Evolutionary conservation across 176 grass and related monocot species (phyloP).

Genomic region (Musa itinerans): DNA sequence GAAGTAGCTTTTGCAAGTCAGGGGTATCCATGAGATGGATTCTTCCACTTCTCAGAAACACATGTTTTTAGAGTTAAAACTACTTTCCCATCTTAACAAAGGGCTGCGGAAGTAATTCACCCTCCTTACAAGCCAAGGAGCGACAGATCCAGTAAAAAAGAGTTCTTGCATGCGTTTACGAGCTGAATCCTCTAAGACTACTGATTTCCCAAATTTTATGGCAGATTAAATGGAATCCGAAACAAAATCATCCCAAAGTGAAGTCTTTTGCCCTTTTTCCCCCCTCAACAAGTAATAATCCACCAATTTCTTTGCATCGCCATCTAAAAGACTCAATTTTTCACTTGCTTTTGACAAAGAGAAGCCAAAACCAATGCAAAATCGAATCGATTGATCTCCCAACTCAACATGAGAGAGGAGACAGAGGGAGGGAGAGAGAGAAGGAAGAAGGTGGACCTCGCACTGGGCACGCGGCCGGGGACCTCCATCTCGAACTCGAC

Average conservation of each 20-base stretch:
- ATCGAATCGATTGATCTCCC: too few species aligned
- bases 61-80: neutral
- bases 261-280: too few species aligned
- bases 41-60: neutral
- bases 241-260: too few species aligned
- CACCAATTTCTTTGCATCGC: neutral
- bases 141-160: neutral
- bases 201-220: neutral
- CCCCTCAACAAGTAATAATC: neutral
- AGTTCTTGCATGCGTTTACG: neutral
- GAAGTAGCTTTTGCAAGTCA: neutral
- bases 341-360: neutral
- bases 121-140: too few species aligned
- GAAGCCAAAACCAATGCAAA: too few species aligned
- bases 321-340: neutral
- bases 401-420: neutral
- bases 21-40: neutral
- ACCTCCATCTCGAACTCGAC: slow-evolving; percentile 85
- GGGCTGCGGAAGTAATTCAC: too few species aligned
- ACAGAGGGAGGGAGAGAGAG: too few species aligned
- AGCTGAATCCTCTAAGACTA: neutral
- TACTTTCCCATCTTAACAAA: neutral
- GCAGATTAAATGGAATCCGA: neutral
- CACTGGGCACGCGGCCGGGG: slow-evolving; percentile 62
- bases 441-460: neutral